phyloP scores from a whole-genome alignment of 2,329 filamentous ascomycete species.

The Pezicula carpinea region DNA sequence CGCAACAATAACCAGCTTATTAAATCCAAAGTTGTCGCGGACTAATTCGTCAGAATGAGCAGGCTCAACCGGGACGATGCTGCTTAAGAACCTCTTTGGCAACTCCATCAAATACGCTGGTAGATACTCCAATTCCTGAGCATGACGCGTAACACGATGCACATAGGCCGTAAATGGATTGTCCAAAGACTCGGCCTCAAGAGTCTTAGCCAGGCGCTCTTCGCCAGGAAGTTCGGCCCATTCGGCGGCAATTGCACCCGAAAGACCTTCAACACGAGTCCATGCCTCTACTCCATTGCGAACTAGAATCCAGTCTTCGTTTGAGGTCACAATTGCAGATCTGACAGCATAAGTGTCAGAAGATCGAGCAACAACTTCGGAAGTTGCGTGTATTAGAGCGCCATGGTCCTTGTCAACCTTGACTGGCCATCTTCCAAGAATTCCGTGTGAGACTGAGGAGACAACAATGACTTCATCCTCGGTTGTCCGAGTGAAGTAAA shows the following conservation, averaged over 20 bases:
- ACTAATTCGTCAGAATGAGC: conserved; percentile 44
- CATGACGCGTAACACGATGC: conserved; percentile 78
- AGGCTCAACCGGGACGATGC: conserved; percentile 51
- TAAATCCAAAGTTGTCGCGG: conserved; percentile 79
- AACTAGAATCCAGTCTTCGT: conserved; percentile 74
- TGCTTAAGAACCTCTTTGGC: conserved; percentile 61
- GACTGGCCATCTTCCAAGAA: conserved; percentile 70
- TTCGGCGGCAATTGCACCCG: conserved; percentile 71
- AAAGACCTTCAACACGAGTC: conserved; percentile 77
- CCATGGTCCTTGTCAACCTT: conserved; percentile 39
- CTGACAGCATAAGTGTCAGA: conserved; percentile 69
- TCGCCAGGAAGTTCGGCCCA: conserved; percentile 74
- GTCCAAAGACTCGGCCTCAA: conserved; percentile 82
- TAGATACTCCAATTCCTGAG: conserved; percentile 71
- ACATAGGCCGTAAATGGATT: conserved; percentile 79
- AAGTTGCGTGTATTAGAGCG: conserved; percentile 61
- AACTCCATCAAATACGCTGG: conserved; percentile 68
- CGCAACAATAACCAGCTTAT: conserved; percentile 76
- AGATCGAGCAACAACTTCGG: conserved; percentile 74
- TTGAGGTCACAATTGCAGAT: conserved; percentile 64
- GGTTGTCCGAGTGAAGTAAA: conserved; percentile 84
- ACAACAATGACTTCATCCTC: conserved; percentile 68
- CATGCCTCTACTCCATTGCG: conserved; percentile 78
- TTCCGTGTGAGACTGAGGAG: conserved; percentile 71
- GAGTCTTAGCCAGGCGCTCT: conserved; percentile 70